Base-by-base conservation (phyloP, 306 rosid genomes). In the Vigna angularis region DNA sequence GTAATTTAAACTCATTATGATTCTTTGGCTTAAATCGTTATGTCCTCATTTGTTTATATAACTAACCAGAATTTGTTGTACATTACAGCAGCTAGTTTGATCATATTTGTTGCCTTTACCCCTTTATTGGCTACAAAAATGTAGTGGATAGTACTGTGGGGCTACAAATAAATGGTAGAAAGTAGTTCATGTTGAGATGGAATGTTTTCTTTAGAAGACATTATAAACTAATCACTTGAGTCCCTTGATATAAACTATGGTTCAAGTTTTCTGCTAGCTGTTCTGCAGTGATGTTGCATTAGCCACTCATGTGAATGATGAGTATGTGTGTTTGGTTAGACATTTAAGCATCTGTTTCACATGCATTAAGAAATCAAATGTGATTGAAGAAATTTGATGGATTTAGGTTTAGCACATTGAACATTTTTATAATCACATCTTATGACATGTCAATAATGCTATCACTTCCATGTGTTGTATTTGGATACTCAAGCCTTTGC, bases 1-100 rank as follows among this genome's bases (percentile, higher is more conserved):
- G 79, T 79, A 79, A 80, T 72, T 76, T 55, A 24, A 77, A 80
- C 57, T 72, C 77, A 66, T 47, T 30, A 61, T 18, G 75, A 86
- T 86, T 86, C 83, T 83, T 83, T 86, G 80, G 64, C 77, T 77
- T 86, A 70, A 69, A 62, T 76, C 55, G 55, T 76, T 47, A 58
- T 70, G 82, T 80, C 55, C 66, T 66, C 73, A 79, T 72, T 76
- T 83, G 89, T 80, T 76, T 36, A 76, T 86, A 76, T 73, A 66
- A 65, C 81, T 83, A 62, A 83, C 79, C 38, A n/a, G 51, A 63
- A 75, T 72, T 76, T 79, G 78, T 82, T 83, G 86, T 86, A 79
- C 79, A 79, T 82, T 86, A 76, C 20, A 61, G 75, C 49, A 15
- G 61, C 67, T 66, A 75, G 75, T 72, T 71, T 3, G 67, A 52